These are phyloP conservation scores for Ophiostoma pallidulum DNA, from an alignment of 2,329 filamentous ascomycete species.

Conservation along the genomic window DNA sequence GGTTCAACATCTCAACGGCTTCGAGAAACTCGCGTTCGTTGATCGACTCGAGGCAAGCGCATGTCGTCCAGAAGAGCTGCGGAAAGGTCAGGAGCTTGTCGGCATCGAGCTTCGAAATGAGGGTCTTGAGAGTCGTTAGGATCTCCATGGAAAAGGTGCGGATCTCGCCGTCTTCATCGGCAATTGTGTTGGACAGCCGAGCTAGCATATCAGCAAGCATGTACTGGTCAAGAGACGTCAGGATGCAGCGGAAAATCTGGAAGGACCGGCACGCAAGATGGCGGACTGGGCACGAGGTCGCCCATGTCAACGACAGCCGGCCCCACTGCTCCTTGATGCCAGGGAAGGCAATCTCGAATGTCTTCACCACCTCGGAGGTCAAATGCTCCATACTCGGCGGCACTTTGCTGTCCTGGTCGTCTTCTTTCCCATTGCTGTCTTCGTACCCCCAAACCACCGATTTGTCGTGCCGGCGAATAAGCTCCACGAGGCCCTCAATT, in stretches of 20 bases:
- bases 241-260: conserved; percentile 90
- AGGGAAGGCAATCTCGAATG: conserved; percentile 77
- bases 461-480: conserved; percentile 72
- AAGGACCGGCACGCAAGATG: conserved; percentile 95
- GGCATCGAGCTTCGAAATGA: conserved; percentile 75
- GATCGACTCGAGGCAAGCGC: conserved; percentile 91
- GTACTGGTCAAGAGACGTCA: conserved; percentile 78
- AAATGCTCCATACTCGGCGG: conserved; percentile 81
- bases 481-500: conserved; percentile 82
- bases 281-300: conserved; percentile 88
- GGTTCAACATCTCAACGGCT: conserved; percentile 82
- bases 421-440: conserved; percentile 73
- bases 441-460: conserved; percentile 91
- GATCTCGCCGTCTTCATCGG: conserved; percentile 87
- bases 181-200: conserved; percentile 89
- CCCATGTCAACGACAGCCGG: conserved; percentile 84
- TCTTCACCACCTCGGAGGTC: conserved; percentile 69
- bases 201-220: conserved; percentile 98
- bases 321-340: conserved; percentile 88
- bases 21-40: conserved; percentile 93
- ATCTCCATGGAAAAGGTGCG: conserved; percentile 98
- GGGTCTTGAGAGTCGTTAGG: conserved; percentile 81
- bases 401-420: conserved; percentile 67
- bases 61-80: conserved; percentile 96
- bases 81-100: conserved; percentile 80